Evolutionary conservation across 306 rosid genomes (phyloP).

Genomic region (Lagenaria siceraria): DNA sequence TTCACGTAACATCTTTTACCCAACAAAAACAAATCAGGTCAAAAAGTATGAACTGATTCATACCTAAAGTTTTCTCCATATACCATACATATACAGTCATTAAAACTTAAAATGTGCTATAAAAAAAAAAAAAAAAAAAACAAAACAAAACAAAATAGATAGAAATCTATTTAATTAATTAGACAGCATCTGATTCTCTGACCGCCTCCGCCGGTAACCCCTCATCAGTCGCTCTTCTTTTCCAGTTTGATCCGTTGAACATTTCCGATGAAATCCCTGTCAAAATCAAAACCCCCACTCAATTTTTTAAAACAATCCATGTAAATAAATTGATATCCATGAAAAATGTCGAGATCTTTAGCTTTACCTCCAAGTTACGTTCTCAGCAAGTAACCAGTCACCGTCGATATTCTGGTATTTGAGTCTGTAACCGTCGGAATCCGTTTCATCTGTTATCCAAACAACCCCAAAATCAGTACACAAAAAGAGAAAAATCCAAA

Average conservation of each 20-base stretch:
- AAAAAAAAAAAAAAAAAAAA: not conserved
- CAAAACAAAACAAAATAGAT: too few species aligned
- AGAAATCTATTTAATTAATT: not conserved
- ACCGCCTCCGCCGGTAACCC: not conserved
- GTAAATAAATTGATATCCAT: too few species aligned
- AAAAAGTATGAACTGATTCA: not conserved
- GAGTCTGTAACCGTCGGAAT: constrained; percentile 30
- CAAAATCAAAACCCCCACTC: not conserved
- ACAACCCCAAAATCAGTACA: not conserved
- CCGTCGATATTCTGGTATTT: constrained; percentile 65
- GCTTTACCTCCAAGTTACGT: constrained; percentile 66
- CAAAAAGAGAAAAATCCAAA: too few species aligned
- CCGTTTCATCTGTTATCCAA: constrained; percentile 23
- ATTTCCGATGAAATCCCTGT: constrained; percentile 41
- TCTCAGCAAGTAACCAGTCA: constrained; percentile 71
- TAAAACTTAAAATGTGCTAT: not conserved
- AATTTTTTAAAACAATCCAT: too few species aligned
- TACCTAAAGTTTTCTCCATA: not conserved
- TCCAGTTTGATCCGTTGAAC: constrained; percentile 53
- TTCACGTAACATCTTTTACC: not conserved
- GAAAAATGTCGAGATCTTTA: not conserved
- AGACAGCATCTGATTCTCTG: not conserved
- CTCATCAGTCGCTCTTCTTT: constrained; percentile 14
- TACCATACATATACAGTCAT: not conserved
- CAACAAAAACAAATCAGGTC: not conserved